Evolutionary conservation across 441 rosid species (phyloP), one percentile per base, ranked within the genome.

Genomic region (Jatropha podagrica): DNA sequence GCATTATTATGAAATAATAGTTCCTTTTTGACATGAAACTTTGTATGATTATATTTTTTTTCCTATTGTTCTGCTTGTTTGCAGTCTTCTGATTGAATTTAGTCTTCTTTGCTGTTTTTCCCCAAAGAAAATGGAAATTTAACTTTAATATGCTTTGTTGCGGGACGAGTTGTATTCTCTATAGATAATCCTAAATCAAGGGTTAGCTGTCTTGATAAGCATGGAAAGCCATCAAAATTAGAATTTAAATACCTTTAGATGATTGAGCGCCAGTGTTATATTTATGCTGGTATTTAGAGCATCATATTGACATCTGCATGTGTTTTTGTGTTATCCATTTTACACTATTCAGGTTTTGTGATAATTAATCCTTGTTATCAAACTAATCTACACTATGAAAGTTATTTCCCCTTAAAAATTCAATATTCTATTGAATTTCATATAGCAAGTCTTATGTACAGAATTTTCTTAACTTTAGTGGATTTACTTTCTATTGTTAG

Each of bases 401-500:
- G 8, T 44, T 2, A 17, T 42, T 42, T 60, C 10, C 58, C 65
- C 15, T 73, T 62, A 9, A 48, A 46, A 72, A 60, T 3, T 23
- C 14, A 17, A 27, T 74, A 38, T 37, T 61, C 58, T 42, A 14
- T 4, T 17, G 12, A 32, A 51, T 42, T 52, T 66, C 18, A 38
- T 14, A 7, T 23, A 17, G 20, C 32, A 41, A 17, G 37, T 42
- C 23, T 38, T 44, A 60, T 54, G 23, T 20, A 11, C 9, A n/a
- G 4, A 15, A 23, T 37, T 66, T 73, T 63, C 68, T 56, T 27
- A 5, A 46, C 66, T 66, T 32, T 32, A 67, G 56, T 82, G 61
- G 65, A 49, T 65, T 77, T 72, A 48, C 32, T 78, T 74, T 79
- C 75, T 76, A 59, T 70, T 89, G 72, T 85, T 94, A 96, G 99